Evolutionary conservation across 2,329 filamentous ascomycete genomes (phyloP), one percentile per base, ranked within the genome.

Genomic region (Eutypa lata): DNA sequence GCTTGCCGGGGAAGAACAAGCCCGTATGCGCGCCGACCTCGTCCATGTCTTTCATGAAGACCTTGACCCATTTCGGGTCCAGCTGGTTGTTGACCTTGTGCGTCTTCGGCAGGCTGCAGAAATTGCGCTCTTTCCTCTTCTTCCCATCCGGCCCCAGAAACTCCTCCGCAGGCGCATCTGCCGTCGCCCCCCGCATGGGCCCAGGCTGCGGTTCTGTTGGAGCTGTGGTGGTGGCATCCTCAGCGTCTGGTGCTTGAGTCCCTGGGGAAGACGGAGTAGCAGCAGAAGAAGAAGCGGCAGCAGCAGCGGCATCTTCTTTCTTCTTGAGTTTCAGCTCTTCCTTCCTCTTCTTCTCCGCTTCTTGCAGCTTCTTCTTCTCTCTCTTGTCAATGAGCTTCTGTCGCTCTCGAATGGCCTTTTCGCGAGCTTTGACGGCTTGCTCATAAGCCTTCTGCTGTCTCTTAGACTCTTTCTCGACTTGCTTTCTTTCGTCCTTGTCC

Each of bases 11-110:
- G 13, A 90, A 82, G 72, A 96, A 96, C 49, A 96, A 73, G 0
- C 88, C 87, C 56, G 90, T 93, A 67, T 96, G 91, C 10, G 91
- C 92, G 7, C 83, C 86, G 1, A 96, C 88, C 69, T 96, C 90
- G 65, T 96, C 91, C 55, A 94, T 84, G 49, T 84, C 86, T 53
- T 87, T 81, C 89, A 97, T 94, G 62, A 85, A 86, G 2, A 96
- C 81, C 44, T 86, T 78, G 1, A 91, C 75, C 91, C 92, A 96
- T 16, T 86, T 82, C 4, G 80, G 73, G 66, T 96, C 90, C 43
- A 77, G 73, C 54, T 76, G 73, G 7, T 83, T 84, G 49, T 76
- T 67, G 11, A 69, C 72, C 52, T 75, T 76, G 19, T 76, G 71
- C 0, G 42, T 24, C 13, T 24, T 45, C 42, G 88, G 90, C 3